A percentile compares a stretch with the other conserved stretches of the same genome.
These are phyloP conservation scores for Lecanosticta acicola DNA, from an alignment of 2,329 filamentous ascomycete species.

Conservation along the genomic window DNA sequence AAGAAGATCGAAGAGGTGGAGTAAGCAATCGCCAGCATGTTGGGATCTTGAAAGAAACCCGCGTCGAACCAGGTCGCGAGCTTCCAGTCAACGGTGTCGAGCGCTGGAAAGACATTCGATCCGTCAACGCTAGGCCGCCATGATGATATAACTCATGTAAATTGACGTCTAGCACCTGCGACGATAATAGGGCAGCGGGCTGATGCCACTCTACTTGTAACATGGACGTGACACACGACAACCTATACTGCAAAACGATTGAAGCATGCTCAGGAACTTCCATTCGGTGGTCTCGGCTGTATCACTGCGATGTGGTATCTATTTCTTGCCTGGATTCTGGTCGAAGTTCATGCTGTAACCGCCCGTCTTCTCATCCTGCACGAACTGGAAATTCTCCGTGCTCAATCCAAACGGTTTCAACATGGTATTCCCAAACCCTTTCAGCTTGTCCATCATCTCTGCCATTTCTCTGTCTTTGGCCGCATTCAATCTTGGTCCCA, in stretches of 20 bases:
- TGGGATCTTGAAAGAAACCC: neutral
- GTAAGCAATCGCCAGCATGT: constrained; percentile 14
- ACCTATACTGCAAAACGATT: neutral
- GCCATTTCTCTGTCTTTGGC: constrained; percentile 83
- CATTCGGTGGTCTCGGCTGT: neutral
- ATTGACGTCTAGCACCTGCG: neutral
- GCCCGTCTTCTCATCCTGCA: constrained; percentile 80
- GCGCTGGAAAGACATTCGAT: too few species aligned
- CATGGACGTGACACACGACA: neutral
- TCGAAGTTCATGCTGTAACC: constrained; percentile 92
- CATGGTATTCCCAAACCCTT: constrained; percentile 84
- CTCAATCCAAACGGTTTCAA: constrained; percentile 89
- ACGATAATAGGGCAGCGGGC: too few species aligned
- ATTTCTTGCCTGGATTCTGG: constrained; percentile 34
- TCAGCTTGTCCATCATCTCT: constrained; percentile 97
- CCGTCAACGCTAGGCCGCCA: too few species aligned
- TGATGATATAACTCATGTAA: too few species aligned
- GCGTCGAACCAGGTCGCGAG: neutral
- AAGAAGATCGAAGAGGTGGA: constrained; percentile 46
- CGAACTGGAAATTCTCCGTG: constrained; percentile 91
- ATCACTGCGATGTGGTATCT: neutral
- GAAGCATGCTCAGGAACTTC: too few species aligned
- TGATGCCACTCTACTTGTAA: neutral
- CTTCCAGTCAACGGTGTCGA: too few species aligned
- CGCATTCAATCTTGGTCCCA: constrained; percentile 65